Evolutionary conservation across 1,139 yeast genomes (phyloP).

Genomic region (Sugiyamaella neomexicana): DNA sequence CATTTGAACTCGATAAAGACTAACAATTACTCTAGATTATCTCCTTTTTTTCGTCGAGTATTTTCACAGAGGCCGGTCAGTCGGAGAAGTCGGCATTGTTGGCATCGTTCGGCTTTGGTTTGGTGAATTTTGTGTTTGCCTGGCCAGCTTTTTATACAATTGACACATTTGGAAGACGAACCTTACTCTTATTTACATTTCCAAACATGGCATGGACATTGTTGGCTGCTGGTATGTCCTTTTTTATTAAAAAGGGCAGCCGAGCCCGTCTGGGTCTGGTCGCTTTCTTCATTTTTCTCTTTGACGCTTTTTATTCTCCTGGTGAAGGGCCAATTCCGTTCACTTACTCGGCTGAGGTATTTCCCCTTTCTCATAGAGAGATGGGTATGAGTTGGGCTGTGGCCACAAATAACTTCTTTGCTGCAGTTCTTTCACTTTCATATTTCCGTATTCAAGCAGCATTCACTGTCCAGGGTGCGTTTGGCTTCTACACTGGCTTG

Average conservation of each 20-base stretch:
- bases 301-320: slow-evolving; percentile 62
- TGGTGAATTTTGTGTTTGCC: slow-evolving; percentile 76
- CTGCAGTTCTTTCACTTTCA: slow-evolving; percentile 65
- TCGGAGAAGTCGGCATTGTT: slow-evolving; percentile 49
- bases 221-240: slow-evolving; percentile 72
- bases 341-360: slow-evolving; percentile 73
- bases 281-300: slow-evolving; percentile 56
- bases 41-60: slow-evolving; percentile 51
- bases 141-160: slow-evolving; percentile 81
- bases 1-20: neutral
- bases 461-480: slow-evolving; percentile 27
- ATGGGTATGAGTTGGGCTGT: slow-evolving; percentile 73
- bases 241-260: slow-evolving; percentile 52
- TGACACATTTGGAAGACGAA: slow-evolving; percentile 75
- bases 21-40: slow-evolving; percentile 47
- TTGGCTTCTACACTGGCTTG: slow-evolving; percentile 29
- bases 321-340: slow-evolving; percentile 81
- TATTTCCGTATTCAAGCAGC: slow-evolving; percentile 27
- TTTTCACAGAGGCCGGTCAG: slow-evolving; percentile 22
- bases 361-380: slow-evolving; percentile 70
- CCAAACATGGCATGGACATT: slow-evolving; percentile 75
- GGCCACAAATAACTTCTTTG: slow-evolving; percentile 76
- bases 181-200: slow-evolving; percentile 66
- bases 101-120: slow-evolving; percentile 86
- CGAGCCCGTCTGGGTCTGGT: slow-evolving; percentile 59